Evolutionary conservation across 78 protist genomes (phyloP).

Genomic region (Bigelowiella natans): DNA sequence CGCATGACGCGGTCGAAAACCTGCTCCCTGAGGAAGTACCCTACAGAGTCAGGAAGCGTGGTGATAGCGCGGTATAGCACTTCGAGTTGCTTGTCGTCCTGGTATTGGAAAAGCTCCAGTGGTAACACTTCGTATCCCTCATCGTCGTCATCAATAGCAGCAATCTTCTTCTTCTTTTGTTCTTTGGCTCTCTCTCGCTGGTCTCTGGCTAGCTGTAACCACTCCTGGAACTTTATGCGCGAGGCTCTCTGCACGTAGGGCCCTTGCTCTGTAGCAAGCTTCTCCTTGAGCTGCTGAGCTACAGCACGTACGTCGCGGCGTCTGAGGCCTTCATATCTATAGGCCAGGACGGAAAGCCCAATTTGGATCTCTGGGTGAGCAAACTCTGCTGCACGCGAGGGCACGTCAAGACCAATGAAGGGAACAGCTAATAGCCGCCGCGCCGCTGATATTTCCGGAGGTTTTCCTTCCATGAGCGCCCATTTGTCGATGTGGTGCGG

Average conservation of each 20-base stretch:
- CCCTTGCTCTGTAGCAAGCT: conserved; percentile 15
- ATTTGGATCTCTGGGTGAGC: conserved; percentile 28
- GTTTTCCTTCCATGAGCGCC: conserved; percentile 2
- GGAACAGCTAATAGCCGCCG: conserved; percentile 29
- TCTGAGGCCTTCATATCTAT: conserved; percentile 26
- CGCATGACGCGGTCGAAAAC: neutral
- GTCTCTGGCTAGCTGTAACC: neutral
- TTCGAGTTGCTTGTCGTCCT: neutral
- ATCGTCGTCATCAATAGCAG: neutral
- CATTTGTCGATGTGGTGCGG: neutral
- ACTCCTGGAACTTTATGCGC: neutral
- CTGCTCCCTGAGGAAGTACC: neutral
- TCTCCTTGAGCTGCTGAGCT: neutral
- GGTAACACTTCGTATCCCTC: neutral
- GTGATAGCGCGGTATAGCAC: neutral
- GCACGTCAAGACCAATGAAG: conserved; percentile 31
- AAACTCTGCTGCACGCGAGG: conserved; percentile 21
- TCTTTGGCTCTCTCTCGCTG: neutral
- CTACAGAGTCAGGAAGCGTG: neutral
- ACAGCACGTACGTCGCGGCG: conserved; percentile 9
- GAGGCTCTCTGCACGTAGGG: conserved; percentile 13
- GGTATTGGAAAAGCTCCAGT: neutral
- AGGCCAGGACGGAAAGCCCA: conserved; percentile 27
- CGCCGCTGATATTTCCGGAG: neutral
- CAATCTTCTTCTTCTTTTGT: neutral